Conservation (phyloP, 2,329 filamentous ascomycete species). For the Fusarium sp. region DNA sequence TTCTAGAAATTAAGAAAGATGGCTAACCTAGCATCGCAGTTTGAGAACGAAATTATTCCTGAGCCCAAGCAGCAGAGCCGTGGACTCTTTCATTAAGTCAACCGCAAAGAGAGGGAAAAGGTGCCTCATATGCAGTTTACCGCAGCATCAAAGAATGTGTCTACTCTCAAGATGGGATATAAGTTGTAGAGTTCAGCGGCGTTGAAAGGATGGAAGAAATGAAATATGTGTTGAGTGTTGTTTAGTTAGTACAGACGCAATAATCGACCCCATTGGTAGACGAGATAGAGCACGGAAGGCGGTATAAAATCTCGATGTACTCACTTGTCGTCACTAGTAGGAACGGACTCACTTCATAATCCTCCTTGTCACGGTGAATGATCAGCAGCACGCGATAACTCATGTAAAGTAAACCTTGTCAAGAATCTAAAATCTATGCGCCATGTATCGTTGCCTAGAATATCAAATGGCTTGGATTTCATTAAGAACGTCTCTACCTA, state of each 20-base stretch:
- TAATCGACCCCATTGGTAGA: slow-evolving; percentile 24
- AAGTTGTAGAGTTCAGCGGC: slow-evolving; percentile 39
- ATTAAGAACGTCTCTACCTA: background rate
- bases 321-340: background rate
- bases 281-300: slow-evolving; percentile 18
- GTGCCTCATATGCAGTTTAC: slow-evolving; percentile 2
- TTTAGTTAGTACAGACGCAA: slow-evolving; percentile 22
- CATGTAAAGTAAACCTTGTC: slow-evolving; percentile 1
- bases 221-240: slow-evolving; percentile 24
- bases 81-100: slow-evolving; percentile 54
- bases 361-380: background rate
- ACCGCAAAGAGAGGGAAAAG: slow-evolving; percentile 3
- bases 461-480: slow-evolving; percentile 12
- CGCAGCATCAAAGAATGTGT: slow-evolving; percentile 4
- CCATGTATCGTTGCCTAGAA: slow-evolving; percentile 16
- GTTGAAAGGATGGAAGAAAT: slow-evolving; percentile 40
- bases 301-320: background rate
- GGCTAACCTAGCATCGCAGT: slow-evolving; percentile 47
- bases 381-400: background rate
- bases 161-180: slow-evolving; percentile 30
- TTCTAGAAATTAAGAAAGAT: background rate
- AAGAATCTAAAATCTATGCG: slow-evolving; percentile 29
- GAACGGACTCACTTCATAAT: slow-evolving; percentile 4
- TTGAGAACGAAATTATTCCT: slow-evolving; percentile 54
- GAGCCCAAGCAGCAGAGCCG: slow-evolving; percentile 50